Evolutionary conservation across 345 rosid species (phyloP).

Genomic region (Eucalyptus tenuipes): DNA sequence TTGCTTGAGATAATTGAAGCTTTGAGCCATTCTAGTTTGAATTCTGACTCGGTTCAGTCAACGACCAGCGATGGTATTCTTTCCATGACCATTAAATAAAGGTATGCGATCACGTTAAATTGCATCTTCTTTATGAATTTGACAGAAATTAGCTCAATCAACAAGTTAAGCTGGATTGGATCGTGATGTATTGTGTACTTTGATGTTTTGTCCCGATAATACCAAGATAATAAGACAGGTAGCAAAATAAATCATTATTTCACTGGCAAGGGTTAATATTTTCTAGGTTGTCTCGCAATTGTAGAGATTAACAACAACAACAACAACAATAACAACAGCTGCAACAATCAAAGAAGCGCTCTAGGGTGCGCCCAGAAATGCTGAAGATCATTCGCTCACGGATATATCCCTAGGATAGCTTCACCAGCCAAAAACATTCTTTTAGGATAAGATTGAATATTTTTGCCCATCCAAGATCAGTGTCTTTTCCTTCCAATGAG

Average conservation of each 20-base stretch:
- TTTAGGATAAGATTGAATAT: too few relatives aligned
- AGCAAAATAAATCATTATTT: neutral
- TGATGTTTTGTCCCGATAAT: neutral
- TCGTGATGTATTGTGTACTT: neutral
- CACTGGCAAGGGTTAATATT: neutral
- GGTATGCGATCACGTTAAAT: conserved; percentile 16
- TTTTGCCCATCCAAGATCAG: too few relatives aligned
- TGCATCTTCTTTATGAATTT: neutral
- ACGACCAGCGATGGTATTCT: conserved; percentile 46
- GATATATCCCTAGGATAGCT: neutral
- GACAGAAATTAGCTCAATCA: neutral
- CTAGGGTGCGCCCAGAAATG: conserved; percentile 39
- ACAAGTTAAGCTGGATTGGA: neutral
- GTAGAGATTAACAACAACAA: conserved; percentile 26
- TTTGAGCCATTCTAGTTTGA: conserved; percentile 40
- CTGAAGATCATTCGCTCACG: neutral
- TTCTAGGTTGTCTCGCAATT: conserved; percentile 17
- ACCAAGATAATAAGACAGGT: neutral
- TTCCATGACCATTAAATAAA: conserved; percentile 47
- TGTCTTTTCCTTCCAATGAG: too few relatives aligned
- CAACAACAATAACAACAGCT: conserved; percentile 18
- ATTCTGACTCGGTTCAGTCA: conserved; percentile 73
- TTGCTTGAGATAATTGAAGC: conserved; percentile 72
- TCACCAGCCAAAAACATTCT: neutral
- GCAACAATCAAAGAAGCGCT: conserved; percentile 47